A percentile compares a stretch with the other conserved stretches of the same genome.
Conservation (phyloP, 495 filamentous ascomycete genomes). For the Trichoderma parareesei region DNA sequence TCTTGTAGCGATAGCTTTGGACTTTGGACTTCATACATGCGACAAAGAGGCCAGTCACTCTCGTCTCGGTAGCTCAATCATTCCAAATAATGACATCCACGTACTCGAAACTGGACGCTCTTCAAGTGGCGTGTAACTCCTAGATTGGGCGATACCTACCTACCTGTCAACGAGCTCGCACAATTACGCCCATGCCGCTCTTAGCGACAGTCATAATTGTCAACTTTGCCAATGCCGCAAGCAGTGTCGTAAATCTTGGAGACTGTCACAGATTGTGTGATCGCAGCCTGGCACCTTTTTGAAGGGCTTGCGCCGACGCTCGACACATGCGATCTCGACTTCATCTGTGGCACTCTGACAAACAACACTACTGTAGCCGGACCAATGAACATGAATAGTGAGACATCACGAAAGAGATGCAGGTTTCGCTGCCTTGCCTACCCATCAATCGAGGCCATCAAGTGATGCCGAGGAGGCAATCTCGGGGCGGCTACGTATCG, state of each 20-base stretch:
- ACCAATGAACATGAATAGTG: background rate
- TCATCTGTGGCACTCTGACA: background rate
- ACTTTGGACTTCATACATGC: background rate
- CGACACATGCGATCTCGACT: background rate
- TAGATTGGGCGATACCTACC: background rate
- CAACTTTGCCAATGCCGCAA: background rate
- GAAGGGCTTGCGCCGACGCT: slow-evolving; percentile 1
- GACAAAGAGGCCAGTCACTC: background rate
- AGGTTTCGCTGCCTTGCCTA: background rate
- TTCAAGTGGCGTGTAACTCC: background rate
- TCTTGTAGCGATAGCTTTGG: background rate
- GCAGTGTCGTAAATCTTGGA: background rate
- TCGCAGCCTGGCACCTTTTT: background rate
- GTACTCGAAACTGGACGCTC: background rate
- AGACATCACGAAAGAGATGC: background rate
- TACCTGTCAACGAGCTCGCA: background rate
- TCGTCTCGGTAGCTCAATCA: background rate
- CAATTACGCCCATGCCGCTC: background rate
- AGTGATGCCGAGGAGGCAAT: background rate
- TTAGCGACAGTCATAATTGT: background rate
- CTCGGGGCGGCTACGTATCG: too few species aligned
- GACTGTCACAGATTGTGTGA: background rate
- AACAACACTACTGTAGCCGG: background rate
- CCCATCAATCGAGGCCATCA: background rate
- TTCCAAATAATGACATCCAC: background rate